Conservation (phyloP, 345 rosid genomes). For the Melastoma malabathricum region DNA sequence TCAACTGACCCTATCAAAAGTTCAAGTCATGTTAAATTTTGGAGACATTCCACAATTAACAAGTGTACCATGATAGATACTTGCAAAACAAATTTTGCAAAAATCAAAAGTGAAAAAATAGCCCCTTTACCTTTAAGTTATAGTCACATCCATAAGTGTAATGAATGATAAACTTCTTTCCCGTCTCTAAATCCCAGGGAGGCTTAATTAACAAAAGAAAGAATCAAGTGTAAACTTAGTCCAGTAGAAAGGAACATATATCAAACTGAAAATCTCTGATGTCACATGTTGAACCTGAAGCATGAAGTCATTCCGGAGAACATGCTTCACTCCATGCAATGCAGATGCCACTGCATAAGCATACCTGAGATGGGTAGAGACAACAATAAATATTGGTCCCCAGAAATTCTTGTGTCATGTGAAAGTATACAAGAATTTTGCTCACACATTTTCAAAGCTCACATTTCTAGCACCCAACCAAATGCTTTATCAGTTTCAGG, state of each 20-base stretch:
- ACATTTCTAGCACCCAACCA: constrained; percentile 99
- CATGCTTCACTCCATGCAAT: constrained; percentile 76
- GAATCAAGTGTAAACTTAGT: background rate
- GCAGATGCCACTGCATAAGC: constrained; percentile 98
- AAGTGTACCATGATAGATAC: background rate
- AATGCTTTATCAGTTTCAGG: constrained; percentile 90
- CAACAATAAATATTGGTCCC: background rate
- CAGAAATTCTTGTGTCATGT: background rate
- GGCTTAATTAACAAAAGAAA: constrained; percentile 42
- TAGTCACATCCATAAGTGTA: constrained; percentile 97
- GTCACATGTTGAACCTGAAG: constrained; percentile 49
- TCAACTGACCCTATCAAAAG: constrained; percentile 52
- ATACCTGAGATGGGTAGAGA: constrained; percentile 38
- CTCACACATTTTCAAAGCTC: constrained; percentile 17
- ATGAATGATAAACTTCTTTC: constrained; percentile 73
- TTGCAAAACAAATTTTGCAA: background rate
- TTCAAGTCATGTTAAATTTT: background rate
- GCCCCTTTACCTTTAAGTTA: constrained; percentile 52
- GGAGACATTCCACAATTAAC: too few relatives aligned
- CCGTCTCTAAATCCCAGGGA: constrained; percentile 76
- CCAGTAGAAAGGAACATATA: background rate
- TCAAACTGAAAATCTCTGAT: background rate
- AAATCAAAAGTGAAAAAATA: background rate
- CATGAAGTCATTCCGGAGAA: constrained; percentile 83
- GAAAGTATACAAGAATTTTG: constrained; percentile 2